These are phyloP conservation scores for Mycotypha africana DNA, from an alignment of 371 early-diverging fungal species.

Conservation along the genomic window DNA sequence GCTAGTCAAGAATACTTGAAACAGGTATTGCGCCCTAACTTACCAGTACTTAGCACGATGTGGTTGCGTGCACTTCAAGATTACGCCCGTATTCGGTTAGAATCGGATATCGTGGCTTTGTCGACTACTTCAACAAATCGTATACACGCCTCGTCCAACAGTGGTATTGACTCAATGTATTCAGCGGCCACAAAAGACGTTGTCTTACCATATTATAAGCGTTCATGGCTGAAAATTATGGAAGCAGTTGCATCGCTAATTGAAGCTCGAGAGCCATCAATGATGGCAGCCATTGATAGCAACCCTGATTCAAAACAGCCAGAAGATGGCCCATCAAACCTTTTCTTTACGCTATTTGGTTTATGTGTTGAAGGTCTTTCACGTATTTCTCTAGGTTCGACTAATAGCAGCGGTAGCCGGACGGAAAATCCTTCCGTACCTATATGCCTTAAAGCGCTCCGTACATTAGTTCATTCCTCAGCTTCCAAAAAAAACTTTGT, in stretches of 20 bases:
- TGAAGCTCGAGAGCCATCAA: constrained; percentile 35
- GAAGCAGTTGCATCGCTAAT: constrained; percentile 50
- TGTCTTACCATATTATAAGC: constrained; percentile 50
- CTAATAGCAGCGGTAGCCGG: constrained; percentile 30
- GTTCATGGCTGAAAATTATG: constrained; percentile 53
- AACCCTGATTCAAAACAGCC: constrained; percentile 29
- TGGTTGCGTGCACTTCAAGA: constrained; percentile 56
- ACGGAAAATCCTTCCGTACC: constrained; percentile 27
- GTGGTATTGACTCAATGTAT: constrained; percentile 47
- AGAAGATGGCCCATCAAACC: constrained; percentile 30
- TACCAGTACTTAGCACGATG: constrained; percentile 49
- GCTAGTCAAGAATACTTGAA: constrained; percentile 53
- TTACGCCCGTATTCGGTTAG: constrained; percentile 54
- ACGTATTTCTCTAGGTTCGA: constrained; percentile 31
- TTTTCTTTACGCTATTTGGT: constrained; percentile 58
- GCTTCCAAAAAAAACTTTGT: constrained; percentile 37
- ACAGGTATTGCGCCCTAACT: constrained; percentile 61
- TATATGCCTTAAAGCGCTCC: constrained; percentile 35
- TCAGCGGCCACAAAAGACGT: constrained; percentile 51
- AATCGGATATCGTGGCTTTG: constrained; percentile 48
- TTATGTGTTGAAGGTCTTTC: constrained; percentile 63
- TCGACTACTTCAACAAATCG: constrained; percentile 34
- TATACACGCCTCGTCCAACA: constrained; percentile 35
- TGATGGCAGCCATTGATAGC: constrained; percentile 32
- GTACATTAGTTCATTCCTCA: constrained; percentile 37